A percentile compares a stretch with the other conserved stretches of the same genome.
phyloP scores from a whole-genome alignment of 176 grass and related monocot genomes.

The Carex pumila region DNA sequence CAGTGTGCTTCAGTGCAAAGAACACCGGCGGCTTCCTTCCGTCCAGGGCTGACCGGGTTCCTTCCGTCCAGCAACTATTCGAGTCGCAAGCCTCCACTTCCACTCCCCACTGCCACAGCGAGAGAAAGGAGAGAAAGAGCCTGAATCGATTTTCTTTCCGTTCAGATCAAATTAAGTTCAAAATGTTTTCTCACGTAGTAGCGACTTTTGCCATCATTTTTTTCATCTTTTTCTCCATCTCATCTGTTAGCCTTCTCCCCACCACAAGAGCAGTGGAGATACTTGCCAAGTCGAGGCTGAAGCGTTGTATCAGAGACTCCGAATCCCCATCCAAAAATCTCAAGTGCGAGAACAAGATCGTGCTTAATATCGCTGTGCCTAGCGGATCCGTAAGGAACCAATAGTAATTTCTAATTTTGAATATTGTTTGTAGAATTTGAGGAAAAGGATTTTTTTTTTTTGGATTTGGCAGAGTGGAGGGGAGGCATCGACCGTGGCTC shows the following conservation, averaged over 20 bases:
- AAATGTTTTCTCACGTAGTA: background rate
- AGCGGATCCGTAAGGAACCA: slow-evolving; percentile 38
- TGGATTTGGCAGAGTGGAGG: slow-evolving; percentile 48
- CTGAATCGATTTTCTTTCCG: background rate
- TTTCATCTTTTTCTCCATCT: slow-evolving; percentile 11
- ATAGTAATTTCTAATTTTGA: background rate
- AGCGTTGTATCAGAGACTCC: slow-evolving; percentile 37
- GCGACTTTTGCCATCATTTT: background rate
- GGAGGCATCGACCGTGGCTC: slow-evolving; percentile 63
- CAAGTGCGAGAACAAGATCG: slow-evolving; percentile 52
- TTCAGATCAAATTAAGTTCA: background rate
- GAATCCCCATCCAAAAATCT: slow-evolving; percentile 30
- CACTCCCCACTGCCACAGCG: background rate
- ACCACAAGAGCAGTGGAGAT: slow-evolving; percentile 28
- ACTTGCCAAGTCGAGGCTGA: slow-evolving; percentile 61
- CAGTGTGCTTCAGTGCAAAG: too few species aligned
- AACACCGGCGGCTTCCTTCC: too few species aligned
- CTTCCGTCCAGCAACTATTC: too few species aligned
- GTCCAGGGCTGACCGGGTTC: too few species aligned
- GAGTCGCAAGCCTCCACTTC: background rate
- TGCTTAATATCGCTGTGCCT: slow-evolving; percentile 60
- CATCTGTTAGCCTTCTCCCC: background rate
- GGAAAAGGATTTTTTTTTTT: background rate
- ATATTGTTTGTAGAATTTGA: background rate
- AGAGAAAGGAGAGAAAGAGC: background rate